Evolutionary conservation across 441 rosid species (phyloP).

Genomic region (Hura crepitans): DNA sequence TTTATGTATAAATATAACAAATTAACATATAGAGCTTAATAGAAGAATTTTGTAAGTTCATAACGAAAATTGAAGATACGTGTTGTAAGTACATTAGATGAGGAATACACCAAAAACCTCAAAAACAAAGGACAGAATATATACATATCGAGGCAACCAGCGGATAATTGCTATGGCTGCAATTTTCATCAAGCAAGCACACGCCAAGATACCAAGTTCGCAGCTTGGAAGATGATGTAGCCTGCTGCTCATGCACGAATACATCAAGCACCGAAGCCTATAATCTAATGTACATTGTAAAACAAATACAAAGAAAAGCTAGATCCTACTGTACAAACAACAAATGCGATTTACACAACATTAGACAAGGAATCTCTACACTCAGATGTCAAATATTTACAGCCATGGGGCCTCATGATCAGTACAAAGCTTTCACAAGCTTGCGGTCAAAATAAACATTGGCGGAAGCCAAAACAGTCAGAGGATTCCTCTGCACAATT

Average conservation of each 20-base stretch:
- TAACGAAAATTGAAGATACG: too few species aligned
- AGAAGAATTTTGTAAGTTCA: too few species aligned
- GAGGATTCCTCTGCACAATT: conserved; percentile 27
- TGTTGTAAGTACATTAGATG: conserved; percentile 1
- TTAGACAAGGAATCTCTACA: conserved; percentile 14
- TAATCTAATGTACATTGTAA: conserved; percentile 16
- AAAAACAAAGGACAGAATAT: neutral
- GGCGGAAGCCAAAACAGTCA: conserved; percentile 26
- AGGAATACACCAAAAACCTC: neutral
- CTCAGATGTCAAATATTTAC: conserved; percentile 16
- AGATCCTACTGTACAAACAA: conserved; percentile 14
- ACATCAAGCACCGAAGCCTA: neutral
- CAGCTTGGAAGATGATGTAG: conserved; percentile 9
- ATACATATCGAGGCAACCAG: neutral
- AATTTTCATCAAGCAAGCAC: conserved; percentile 8
- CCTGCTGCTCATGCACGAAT: conserved; percentile 14
- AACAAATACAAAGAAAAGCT: neutral
- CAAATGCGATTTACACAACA: conserved; percentile 17
- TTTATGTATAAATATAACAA: too few species aligned
- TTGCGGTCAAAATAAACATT: conserved; percentile 19
- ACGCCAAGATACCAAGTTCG: conserved; percentile 4
- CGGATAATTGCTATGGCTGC: neutral
- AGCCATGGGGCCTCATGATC: conserved; percentile 19
- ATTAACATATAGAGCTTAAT: too few species aligned
- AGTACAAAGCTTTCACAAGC: conserved; percentile 28